Base-by-base conservation (phyloP, 441 rosid genomes). In the Arabidopsis lyrata region DNA sequence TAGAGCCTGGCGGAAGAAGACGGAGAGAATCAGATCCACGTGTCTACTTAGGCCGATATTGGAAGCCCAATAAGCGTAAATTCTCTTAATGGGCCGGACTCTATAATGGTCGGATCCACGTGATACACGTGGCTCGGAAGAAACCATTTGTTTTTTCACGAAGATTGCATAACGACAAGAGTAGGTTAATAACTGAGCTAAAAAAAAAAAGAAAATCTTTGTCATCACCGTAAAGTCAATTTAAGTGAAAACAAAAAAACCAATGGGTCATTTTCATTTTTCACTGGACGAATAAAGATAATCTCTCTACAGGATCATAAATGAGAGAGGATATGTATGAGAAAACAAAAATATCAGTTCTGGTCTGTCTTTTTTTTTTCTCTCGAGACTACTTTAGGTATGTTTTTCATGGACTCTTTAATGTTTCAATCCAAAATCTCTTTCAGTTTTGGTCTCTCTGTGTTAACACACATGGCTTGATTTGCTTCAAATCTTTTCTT, bases 111-210 rank as follows among this genome's bases (percentile, higher is more conserved):
- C 4, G 9, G 58, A 34, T 35, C n/a, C 18, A 63, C n/a, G 55
- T 63, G 39, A n/a, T 13, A 63, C n/a, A 27, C 67, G 39, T 63
- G 54, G 27, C 4, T 59, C 1, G 45, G 29, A 36, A 59, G 47
- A 34, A 4, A 56, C 42, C 35, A 6, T 53, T 50, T 8, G 29
- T 18, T 49, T 20, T 18, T 16, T 47, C 5, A 4, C 18, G 24
- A 16, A 5, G 20, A 5, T 41, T 12, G 20, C 3, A 45, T 45
- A 45, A n/a, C 3, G 49, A 41, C 20, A 45, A 1, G 9, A n/a
- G 8, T n/a, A n/a, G 44, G n/a, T 22, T 22, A 22, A 22, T 22
- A 22, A 22, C 27, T 22, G 27, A 22, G 27, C 27, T 22, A 2
- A 22, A 22, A 22, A 22, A 22, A 22, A 22, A 22, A 6, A n/a